Evolutionary conservation across 441 rosid species (phyloP).

Genomic region (Geranium incanum): DNA sequence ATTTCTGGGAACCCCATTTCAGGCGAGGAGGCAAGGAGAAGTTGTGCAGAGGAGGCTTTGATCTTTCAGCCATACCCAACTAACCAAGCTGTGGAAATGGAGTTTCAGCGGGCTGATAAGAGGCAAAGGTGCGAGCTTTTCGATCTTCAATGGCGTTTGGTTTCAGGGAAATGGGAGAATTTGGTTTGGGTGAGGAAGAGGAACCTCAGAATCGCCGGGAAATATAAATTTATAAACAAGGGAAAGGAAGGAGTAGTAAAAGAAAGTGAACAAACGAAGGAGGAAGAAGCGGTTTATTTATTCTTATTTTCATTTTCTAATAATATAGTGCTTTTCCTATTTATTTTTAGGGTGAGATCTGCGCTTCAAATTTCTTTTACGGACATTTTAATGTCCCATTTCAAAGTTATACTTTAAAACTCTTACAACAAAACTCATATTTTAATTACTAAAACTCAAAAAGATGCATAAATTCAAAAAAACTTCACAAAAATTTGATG

Average conservation of each 20-base stretch:
- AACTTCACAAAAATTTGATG: too few species aligned
- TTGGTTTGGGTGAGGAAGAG: background rate
- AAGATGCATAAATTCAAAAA: too few species aligned
- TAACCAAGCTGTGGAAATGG: background rate
- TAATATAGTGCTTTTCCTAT: too few species aligned
- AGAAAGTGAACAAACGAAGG: background rate
- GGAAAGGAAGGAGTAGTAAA: background rate
- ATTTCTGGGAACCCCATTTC: constrained; percentile 49
- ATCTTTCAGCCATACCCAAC: constrained; percentile 24
- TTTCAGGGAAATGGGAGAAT: background rate
- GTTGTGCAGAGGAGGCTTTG: constrained; percentile 47
- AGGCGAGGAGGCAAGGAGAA: constrained; percentile 43
- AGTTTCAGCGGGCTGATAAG: too few species aligned
- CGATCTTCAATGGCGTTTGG: background rate
- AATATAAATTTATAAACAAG: too few species aligned
- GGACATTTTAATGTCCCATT: too few species aligned
- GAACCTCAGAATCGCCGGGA: background rate
- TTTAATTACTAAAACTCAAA: too few species aligned
- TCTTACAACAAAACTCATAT: too few species aligned
- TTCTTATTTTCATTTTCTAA: too few species aligned
- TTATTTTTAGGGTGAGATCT: too few species aligned
- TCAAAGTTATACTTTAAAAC: too few species aligned
- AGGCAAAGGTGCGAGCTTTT: background rate
- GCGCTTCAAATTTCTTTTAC: too few species aligned
- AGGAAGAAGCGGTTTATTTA: background rate